Base-by-base conservation (phyloP, 1,284 basidiomycete species). In the Fomitopsis schrenkii region DNA sequence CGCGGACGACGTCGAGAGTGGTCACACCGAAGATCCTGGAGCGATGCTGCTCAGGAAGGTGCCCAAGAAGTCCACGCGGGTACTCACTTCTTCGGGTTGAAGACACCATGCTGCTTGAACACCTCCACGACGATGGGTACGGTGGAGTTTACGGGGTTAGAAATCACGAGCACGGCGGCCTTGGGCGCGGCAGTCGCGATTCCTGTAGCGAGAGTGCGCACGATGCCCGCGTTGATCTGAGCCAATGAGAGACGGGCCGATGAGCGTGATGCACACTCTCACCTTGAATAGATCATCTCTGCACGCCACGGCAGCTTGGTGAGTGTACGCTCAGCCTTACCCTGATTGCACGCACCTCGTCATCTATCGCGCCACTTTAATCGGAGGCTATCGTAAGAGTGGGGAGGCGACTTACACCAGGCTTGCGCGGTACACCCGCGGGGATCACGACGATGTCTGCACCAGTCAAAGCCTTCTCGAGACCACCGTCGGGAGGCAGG, bases 191-290 rank as follows among this genome's bases (percentile, higher is more conserved):
- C 77, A 50, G 86, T 87, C 40, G 96, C 96, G 70, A 96, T 93
- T 58, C 90, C 94, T 56, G 87, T 88, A 46, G 96, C 97, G 64
- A 99, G 88, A 74, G 95, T 94, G 68, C 90, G 89, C 64, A 98
- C 93, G 75, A 99, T 99, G 59, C 94, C 94, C 65, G 95, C 97
- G 79, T 99, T 99, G 85, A 95, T 96, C 92, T 95, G 66, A n/a
- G 42, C 22, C 22, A 53, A n/a, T 38, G 60, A 55, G 38, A 22
- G 8, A 12, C 17, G 15, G 9, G 15, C 9, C 3, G 6, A 28
- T 58, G n/a, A 26, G 53, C 17, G 28, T n/a, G 3, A n/a, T 33
- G 22, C 42, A 10, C 8, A 17, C 36, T 45, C 77, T 66, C 62
- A 90, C 93, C 83, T 96, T 95, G 88, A 97, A 97, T 19, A 97